phyloP scores from a whole-genome alignment of 2,329 filamentous ascomycete species.

The Colletotrichum zoysiae region DNA sequence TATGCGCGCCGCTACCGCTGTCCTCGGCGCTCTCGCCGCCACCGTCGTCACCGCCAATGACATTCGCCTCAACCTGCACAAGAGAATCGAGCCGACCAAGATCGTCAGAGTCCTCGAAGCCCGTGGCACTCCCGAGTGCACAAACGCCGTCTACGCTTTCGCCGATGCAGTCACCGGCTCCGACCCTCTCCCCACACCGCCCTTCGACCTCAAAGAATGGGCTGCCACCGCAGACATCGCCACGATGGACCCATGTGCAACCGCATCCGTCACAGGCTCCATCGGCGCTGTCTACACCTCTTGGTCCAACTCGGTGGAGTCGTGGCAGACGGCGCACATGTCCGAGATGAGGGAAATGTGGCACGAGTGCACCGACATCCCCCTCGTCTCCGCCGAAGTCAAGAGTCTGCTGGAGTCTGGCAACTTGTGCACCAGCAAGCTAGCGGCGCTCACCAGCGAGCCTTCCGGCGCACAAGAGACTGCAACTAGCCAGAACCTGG shows the following conservation, averaged over 20 bases:
- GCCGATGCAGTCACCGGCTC: constrained; percentile 14
- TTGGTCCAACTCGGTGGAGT: neutral
- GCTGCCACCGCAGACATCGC: neutral
- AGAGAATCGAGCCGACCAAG: constrained; percentile 22
- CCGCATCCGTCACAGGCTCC: constrained; percentile 4
- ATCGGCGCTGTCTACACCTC: constrained; percentile 6
- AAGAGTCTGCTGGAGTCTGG: neutral
- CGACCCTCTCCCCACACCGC: constrained; percentile 9
- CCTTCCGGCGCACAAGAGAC: neutral
- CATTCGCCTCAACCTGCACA: neutral
- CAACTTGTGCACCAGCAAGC: neutral
- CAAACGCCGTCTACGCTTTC: neutral
- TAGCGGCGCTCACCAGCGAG: constrained; percentile 8
- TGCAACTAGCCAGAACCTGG: neutral
- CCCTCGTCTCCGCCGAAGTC: constrained; percentile 10
- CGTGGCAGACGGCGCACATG: constrained; percentile 4
- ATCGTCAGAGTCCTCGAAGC: constrained; percentile 6
- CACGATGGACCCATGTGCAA: neutral
- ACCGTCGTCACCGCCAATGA: neutral
- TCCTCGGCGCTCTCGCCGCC: constrained; percentile 21
- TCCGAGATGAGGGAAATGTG: constrained; percentile 5
- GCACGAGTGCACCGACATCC: constrained; percentile 21
- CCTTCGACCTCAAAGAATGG: neutral
- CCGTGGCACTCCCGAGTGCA: constrained; percentile 9
- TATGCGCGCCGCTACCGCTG: constrained; percentile 9